Evolutionary conservation across 305 asterid species (phyloP).

Genomic region (Fraxinus velutina): DNA sequence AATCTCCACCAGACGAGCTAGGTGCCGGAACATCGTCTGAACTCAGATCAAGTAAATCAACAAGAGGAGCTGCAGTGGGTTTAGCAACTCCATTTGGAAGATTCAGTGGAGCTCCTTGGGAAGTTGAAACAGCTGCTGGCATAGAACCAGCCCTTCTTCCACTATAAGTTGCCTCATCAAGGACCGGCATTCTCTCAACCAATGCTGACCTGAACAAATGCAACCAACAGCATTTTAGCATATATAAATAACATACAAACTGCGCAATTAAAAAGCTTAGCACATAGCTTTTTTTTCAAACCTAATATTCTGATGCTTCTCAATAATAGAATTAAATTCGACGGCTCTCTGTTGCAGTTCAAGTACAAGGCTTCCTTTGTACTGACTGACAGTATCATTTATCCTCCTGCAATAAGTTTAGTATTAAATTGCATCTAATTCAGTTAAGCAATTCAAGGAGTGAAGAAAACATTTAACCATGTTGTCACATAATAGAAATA

Average conservation of each 20-base stretch:
- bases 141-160: conserved; percentile 83
- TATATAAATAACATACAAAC: background rate
- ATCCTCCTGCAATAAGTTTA: conserved; percentile 63
- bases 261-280: background rate
- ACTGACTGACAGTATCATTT: conserved; percentile 52
- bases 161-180: conserved; percentile 80
- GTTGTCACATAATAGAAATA: background rate
- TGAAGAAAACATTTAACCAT: background rate
- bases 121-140: conserved; percentile 68
- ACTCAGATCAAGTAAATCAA: conserved; percentile 82
- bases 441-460: background rate
- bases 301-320: conserved; percentile 84
- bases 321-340: conserved; percentile 74
- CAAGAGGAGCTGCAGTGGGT: conserved; percentile 63
- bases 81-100: conserved; percentile 82
- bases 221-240: conserved; percentile 26
- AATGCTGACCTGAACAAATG: conserved; percentile 60
- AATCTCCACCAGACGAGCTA: conserved; percentile 66
- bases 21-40: conserved; percentile 68
- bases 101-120: conserved; percentile 64
- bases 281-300: conserved; percentile 20
- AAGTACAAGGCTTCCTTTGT: conserved; percentile 77
- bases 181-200: conserved; percentile 96
- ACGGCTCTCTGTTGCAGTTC: conserved; percentile 98
- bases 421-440: background rate